Conservation (phyloP, 495 filamentous ascomycete species). For the Penicillium bovifimosum region DNA sequence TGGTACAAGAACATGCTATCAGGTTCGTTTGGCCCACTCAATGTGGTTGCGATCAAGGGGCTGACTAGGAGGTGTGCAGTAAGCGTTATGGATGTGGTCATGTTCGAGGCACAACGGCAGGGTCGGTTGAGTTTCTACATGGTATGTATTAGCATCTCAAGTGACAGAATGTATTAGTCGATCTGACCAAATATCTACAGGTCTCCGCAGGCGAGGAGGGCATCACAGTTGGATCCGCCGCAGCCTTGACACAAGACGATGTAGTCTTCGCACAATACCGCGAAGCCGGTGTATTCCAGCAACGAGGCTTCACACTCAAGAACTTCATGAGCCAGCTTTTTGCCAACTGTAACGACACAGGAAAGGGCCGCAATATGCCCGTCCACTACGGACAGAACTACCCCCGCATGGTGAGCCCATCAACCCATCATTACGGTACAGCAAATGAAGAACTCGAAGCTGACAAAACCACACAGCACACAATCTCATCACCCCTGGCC, state of each 20-base stretch:
- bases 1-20: slow-evolving; percentile 65
- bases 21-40: slow-evolving; percentile 30
- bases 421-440: background rate
- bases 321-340: slow-evolving; percentile 97
- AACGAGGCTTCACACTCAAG: slow-evolving; percentile 79
- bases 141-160: slow-evolving; percentile 40
- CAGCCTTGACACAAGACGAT: slow-evolving; percentile 74
- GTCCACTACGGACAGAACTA: slow-evolving; percentile 87
- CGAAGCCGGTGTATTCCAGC: slow-evolving; percentile 83
- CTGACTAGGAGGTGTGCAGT: slow-evolving; percentile 38
- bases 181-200: slow-evolving; percentile 23
- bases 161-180: background rate
- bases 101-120: slow-evolving; percentile 83
- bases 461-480: slow-evolving; percentile 52
- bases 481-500: slow-evolving; percentile 87
- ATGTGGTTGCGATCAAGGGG: background rate
- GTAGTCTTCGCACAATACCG: slow-evolving; percentile 94
- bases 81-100: slow-evolving; percentile 88
- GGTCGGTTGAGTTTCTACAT: slow-evolving; percentile 93
- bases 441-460: background rate
- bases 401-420: slow-evolving; percentile 64
- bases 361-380: slow-evolving; percentile 91
- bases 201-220: slow-evolving; percentile 94
- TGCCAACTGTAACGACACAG: slow-evolving; percentile 75
- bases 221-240: slow-evolving; percentile 80